Conservation (phyloP, 139 green algal genomes). For the Monoraphidium neglectum region DNA sequence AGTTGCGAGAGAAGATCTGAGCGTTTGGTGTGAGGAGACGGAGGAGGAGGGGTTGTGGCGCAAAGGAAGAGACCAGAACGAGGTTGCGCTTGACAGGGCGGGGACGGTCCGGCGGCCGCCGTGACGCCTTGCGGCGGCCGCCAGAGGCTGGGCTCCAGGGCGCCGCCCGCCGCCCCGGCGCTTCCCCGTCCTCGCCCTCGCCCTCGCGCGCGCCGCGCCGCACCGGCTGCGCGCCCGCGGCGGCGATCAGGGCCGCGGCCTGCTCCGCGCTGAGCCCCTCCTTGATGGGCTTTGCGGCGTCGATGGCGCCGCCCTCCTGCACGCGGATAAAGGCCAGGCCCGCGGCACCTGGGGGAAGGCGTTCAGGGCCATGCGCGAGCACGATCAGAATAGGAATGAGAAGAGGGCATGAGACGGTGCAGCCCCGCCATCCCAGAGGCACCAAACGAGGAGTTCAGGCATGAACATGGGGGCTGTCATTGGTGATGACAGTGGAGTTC, state of each 20-base stretch:
- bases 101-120: too few relatives aligned
- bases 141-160: too few relatives aligned
- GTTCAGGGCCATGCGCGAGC: too few relatives aligned
- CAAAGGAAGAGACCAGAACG: too few relatives aligned
- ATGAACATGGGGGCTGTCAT: not conserved
- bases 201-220: not conserved
- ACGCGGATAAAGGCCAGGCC: slow-evolving; percentile 82
- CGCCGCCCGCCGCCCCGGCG: too few relatives aligned
- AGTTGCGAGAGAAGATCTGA: too few relatives aligned
- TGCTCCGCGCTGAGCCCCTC: slow-evolving; percentile 73
- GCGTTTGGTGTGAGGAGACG: too few relatives aligned
- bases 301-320: slow-evolving; percentile 57
- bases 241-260: slow-evolving; percentile 25
- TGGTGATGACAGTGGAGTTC: not conserved
- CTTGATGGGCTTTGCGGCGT: slow-evolving; percentile 81
- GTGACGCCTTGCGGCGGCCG: too few relatives aligned
- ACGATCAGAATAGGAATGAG: not conserved
- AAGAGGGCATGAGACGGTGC: not conserved
- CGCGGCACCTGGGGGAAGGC: slow-evolving; percentile 34
- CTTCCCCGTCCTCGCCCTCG: not conserved
- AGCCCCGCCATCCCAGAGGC: not conserved
- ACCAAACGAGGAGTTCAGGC: not conserved
- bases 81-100: too few relatives aligned
- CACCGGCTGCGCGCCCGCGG: slow-evolving; percentile 36
- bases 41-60: too few relatives aligned